phyloP scores from a whole-genome alignment of 176 grass and related monocot genomes.

The Ananas comosus region DNA sequence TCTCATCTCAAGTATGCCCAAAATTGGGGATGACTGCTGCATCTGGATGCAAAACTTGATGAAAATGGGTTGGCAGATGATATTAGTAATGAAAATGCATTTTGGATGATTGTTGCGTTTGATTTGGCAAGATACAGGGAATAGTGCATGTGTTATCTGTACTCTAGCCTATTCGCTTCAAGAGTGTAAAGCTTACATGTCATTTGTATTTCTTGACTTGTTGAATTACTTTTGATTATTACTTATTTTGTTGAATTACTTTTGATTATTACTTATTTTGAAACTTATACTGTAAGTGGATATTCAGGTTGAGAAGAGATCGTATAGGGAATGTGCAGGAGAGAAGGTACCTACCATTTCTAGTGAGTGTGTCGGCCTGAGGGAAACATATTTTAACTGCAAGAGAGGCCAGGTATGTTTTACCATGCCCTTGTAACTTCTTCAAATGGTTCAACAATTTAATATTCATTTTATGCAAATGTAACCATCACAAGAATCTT shows the following conservation, averaged over 20 bases:
- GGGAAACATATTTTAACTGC: slow-evolving; percentile 99
- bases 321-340: slow-evolving; percentile 90
- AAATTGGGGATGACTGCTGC: no score
- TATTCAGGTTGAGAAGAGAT: slow-evolving; percentile 67
- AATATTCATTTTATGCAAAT: not conserved
- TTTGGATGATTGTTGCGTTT: no score
- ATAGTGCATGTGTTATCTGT: no score
- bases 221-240: no score
- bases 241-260: not conserved
- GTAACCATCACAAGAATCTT: not conserved
- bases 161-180: no score
- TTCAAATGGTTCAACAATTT: slow-evolving; percentile 6
- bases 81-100: no score
- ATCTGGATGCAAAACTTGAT: no score
- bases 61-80: no score
- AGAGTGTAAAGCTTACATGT: no score
- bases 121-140: no score
- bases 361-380: slow-evolving; percentile 79
- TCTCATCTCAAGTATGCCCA: no score
- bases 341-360: slow-evolving; percentile 86
- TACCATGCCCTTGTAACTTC: not conserved
- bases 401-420: slow-evolving; percentile 84
- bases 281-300: not conserved
- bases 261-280: not conserved
- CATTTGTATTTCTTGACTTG: no score